phyloP scores from a whole-genome alignment of 306 rosid species.

The Dalbergia oliveri region DNA sequence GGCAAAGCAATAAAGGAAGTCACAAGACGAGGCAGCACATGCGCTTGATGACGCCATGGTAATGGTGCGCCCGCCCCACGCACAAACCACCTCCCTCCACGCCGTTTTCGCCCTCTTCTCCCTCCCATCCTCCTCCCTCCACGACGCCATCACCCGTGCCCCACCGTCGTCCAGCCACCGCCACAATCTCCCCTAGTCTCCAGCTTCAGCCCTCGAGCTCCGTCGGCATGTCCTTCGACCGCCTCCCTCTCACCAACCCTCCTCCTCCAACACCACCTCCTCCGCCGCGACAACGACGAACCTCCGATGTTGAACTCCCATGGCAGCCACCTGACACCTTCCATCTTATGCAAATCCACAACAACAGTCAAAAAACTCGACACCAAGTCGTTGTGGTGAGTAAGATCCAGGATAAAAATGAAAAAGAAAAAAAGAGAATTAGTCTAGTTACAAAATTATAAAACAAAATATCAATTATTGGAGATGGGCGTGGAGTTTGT shows the following conservation, averaged over 20 bases:
- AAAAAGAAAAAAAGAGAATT: too few species aligned
- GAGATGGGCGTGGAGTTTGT: too few species aligned
- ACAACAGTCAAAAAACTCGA: not conserved
- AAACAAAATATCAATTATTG: too few species aligned
- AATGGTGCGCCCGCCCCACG: slow-evolving; percentile 78
- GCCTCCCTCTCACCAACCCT: slow-evolving; percentile 64
- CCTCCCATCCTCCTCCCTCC: slow-evolving; percentile 68
- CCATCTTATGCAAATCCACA: too few species aligned
- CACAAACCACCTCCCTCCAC: slow-evolving; percentile 90
- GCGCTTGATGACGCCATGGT: slow-evolving; percentile 90
- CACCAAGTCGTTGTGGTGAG: too few species aligned
- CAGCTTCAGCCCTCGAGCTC: too few species aligned
- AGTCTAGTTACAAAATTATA: too few species aligned
- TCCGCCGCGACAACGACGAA: slow-evolving; percentile 56
- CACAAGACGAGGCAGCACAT: slow-evolving; percentile 69
- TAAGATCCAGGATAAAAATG: too few species aligned
- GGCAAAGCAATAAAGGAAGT: too few species aligned
- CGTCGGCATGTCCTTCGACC: slow-evolving; percentile 81
- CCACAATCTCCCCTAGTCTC: slow-evolving; percentile 64
- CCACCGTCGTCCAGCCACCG: slow-evolving; percentile 32
- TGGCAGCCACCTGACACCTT: slow-evolving; percentile 94
- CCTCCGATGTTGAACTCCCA: slow-evolving; percentile 87
- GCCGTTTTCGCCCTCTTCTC: slow-evolving; percentile 76
- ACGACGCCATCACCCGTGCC: slow-evolving; percentile 82
- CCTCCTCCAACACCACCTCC: not conserved